phyloP scores from a whole-genome alignment of 768 basidiomycete genomes.

The Tricholoma matsutake region DNA sequence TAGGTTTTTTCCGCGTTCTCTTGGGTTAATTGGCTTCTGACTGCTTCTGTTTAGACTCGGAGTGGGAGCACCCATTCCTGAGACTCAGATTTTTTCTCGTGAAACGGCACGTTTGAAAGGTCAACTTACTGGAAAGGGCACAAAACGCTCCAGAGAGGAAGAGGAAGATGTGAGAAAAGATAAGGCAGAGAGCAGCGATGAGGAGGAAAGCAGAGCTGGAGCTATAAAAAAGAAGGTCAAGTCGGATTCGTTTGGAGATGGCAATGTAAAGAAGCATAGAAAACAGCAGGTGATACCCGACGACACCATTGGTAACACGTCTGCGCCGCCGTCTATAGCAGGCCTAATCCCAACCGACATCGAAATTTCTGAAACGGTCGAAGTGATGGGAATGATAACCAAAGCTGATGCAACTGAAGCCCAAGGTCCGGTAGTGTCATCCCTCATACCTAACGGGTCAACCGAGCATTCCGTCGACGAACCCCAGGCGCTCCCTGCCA shows the following conservation, averaged over 20 bases:
- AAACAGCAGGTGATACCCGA: constrained; percentile 21
- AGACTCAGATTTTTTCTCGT: constrained; percentile 39
- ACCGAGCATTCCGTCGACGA: background rate
- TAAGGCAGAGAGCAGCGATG: constrained; percentile 37
- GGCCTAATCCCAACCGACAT: background rate
- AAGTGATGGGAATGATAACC: background rate
- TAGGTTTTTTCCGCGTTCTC: constrained; percentile 42
- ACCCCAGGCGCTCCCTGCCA: background rate
- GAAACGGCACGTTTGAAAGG: constrained; percentile 63
- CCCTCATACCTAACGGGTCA: background rate
- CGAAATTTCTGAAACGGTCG: constrained; percentile 1
- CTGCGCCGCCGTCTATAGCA: background rate
- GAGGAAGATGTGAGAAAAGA: constrained; percentile 28
- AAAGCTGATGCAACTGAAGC: background rate
- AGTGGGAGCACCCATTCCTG: constrained; percentile 65
- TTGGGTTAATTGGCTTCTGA: constrained; percentile 6
- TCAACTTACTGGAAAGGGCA: constrained; percentile 47
- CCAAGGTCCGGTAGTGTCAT: background rate
- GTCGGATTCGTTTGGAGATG: constrained; percentile 53
- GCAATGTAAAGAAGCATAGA: constrained; percentile 45
- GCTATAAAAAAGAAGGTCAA: constrained; percentile 58
- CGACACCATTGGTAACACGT: background rate
- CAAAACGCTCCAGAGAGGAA: constrained; percentile 46
- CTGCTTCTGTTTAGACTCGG: constrained; percentile 51
- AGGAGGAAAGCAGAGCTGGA: constrained; percentile 55